These are phyloP conservation scores for Phytophthora cactorum DNA, from an alignment of 352 stramenopile species.

Conservation along the genomic window DNA sequence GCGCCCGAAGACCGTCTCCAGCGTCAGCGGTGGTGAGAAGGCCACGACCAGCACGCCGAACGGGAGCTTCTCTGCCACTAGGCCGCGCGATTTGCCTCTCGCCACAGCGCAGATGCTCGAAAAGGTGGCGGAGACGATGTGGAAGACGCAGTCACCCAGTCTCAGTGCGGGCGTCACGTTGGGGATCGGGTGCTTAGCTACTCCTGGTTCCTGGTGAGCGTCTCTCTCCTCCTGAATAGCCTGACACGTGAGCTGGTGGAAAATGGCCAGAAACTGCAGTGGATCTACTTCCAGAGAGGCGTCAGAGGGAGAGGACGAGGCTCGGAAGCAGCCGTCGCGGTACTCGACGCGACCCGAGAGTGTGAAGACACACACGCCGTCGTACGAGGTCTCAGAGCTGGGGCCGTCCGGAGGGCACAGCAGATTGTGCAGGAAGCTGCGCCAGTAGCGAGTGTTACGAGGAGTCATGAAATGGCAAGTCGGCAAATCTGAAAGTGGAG, in stretches of 20 bases:
- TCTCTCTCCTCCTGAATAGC: constrained; percentile 36
- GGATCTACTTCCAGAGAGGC: constrained; percentile 18
- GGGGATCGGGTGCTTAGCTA: background rate
- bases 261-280: constrained; percentile 38
- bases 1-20: constrained; percentile 41
- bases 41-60: constrained; percentile 58
- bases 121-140: constrained; percentile 55
- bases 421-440: constrained; percentile 46
- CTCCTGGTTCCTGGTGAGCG: constrained; percentile 11
- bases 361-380: constrained; percentile 57
- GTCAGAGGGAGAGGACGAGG: constrained; percentile 1
- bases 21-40: constrained; percentile 41
- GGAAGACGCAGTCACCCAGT: constrained; percentile 38
- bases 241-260: constrained; percentile 52
- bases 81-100: constrained; percentile 33
- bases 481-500: constrained; percentile 27
- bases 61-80: constrained; percentile 58
- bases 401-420: constrained; percentile 10
- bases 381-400: constrained; percentile 31
- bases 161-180: constrained; percentile 37
- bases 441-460: constrained; percentile 56
- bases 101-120: constrained; percentile 52
- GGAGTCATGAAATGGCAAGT: constrained; percentile 31
- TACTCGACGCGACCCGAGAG: constrained; percentile 46
- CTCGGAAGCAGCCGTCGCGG: constrained; percentile 51